A percentile compares a stretch with the other conserved stretches of the same genome.
These are phyloP conservation scores for Paecilomyces formosus DNA, from an alignment of 2,329 filamentous ascomycete genomes.

Conservation along the genomic window DNA sequence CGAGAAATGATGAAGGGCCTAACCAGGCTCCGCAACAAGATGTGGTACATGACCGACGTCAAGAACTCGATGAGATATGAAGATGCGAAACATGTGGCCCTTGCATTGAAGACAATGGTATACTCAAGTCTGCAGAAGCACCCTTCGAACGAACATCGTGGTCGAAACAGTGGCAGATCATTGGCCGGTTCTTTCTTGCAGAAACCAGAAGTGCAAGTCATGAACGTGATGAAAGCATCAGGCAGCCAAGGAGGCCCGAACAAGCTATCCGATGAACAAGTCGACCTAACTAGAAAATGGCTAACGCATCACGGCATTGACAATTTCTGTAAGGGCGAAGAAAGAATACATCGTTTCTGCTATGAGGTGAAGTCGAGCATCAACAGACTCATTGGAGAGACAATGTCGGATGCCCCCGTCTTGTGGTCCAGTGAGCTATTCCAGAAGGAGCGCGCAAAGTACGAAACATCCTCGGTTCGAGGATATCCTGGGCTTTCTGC, in stretches of 20 bases:
- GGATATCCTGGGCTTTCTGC: slow-evolving; percentile 31
- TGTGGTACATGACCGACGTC: slow-evolving; percentile 97
- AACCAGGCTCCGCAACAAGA: slow-evolving; percentile 78
- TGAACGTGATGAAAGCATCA: slow-evolving; percentile 77
- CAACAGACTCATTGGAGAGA: slow-evolving; percentile 76
- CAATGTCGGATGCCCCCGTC: slow-evolving; percentile 74
- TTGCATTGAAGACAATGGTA: slow-evolving; percentile 84
- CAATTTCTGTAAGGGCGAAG: slow-evolving; percentile 91
- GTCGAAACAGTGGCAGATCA: slow-evolving; percentile 38
- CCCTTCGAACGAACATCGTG: slow-evolving; percentile 23
- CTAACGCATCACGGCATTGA: slow-evolving; percentile 73
- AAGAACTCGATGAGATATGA: slow-evolving; percentile 84
- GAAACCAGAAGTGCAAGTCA: slow-evolving; percentile 73
- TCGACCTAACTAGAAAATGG: slow-evolving; percentile 77
- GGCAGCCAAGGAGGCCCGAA: slow-evolving; percentile 84
- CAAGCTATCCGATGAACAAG: slow-evolving; percentile 93
- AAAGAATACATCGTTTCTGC: slow-evolving; percentile 88
- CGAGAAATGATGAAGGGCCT: slow-evolving; percentile 68
- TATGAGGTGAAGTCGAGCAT: slow-evolving; percentile 84
- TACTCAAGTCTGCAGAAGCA: slow-evolving; percentile 35
- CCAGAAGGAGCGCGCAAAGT: slow-evolving; percentile 54
- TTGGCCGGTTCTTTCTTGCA: slow-evolving; percentile 58
- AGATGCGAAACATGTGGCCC: slow-evolving; percentile 75
- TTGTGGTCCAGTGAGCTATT: slow-evolving; percentile 91
- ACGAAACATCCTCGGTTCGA: slow-evolving; percentile 30